Base-by-base conservation (phyloP, 345 rosid genomes). In the Eucalyptus pumila region DNA sequence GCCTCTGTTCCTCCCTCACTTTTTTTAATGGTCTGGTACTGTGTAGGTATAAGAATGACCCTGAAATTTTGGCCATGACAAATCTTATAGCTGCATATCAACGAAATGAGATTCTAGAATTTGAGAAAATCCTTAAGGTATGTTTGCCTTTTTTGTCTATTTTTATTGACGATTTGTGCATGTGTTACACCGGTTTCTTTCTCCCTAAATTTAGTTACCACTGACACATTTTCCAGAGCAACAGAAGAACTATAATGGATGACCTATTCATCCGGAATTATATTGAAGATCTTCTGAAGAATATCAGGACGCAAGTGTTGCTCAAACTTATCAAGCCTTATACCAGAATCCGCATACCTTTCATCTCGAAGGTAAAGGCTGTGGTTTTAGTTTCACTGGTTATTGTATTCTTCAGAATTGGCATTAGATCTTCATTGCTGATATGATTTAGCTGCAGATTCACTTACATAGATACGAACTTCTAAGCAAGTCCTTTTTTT, bases 21-120 rank as follows among this genome's bases (percentile, higher is more conserved):
- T 37, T 88, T 76, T 69, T 52, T 69, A 17, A 23, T 40, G 34
- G 72, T 76, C 89, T 62, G 83, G 87, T 85, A 88, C 89, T 88
- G 65, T 87, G 88, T 92, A 98, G 99, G 91, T 98, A 98, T 90
- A 97, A 98, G 91, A 98, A 98, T 91, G 99, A 98, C 89, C 99
- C 98, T 88, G 99, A 98, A 96, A 98, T 98, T 91, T 93, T 98
- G 91, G 98, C 99, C 62, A 98, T 98, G 99, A 98, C 99, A 32
- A 97, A 98, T 91, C 95, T 98, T 88, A 96, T 98, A 86, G 99
- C 99, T 60, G 98, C 99, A 40, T 98, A 97, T 91, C 99, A 98
- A 93, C 94, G 99, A 80, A 97, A 98, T 90, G 99, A 98, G 91
- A 96, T 98, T 69, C 48, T 97, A 88, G 99, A 98, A 95, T 98